Evolutionary conservation across 1,139 yeast genomes (phyloP), one percentile per base, ranked within the genome.

Genomic region (Dujonia santamariae): DNA sequence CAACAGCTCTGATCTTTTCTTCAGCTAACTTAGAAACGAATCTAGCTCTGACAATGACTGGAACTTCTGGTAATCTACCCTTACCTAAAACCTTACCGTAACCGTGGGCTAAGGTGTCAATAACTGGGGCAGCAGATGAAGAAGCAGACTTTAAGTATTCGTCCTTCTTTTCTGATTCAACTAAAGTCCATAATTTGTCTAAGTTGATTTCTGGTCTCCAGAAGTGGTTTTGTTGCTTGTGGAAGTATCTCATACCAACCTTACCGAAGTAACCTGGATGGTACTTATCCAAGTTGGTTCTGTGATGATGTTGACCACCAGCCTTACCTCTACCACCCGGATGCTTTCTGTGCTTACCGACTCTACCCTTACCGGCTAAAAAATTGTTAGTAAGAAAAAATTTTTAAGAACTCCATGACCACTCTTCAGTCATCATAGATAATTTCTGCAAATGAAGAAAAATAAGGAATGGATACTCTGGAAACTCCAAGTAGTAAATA

Each of bases 251-350:
- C 97, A 92, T 92, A 90, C 99, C 99, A 71, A 94, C 97, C 81
- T 94, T 94, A 85, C 99, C 99, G 77, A 94, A 94, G 94, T 94
- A 94, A 88, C 99, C 99, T 65, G 98, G 98, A 75, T 94, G 99
- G 96, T 85, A 94, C 77, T 90, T 92, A 74, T 94, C 98, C 80
- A 92, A 77, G 82, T 88, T 88, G 72, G 92, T 88, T 86, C 97
- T 88, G 96, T 94, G 98, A 78, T 92, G 99, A 75, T 87, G 97
- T 78, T 81, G 95, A 86, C 99, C 99, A 90, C 99, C 99, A 72
- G 99, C 99, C 94, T 79, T 92, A 92, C 99, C 99, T 80, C 98
- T 92, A 80, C 99, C 99, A 92, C 98, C 98, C 61, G 98, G 97
- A 66, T 85, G 92, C 95, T 94, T 94, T 88, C 98, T 88, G 95